A percentile compares a stretch with the other conserved stretches of the same genome.
Conservation (phyloP, 352 stramenopile species). For the Pythium chondricola region DNA sequence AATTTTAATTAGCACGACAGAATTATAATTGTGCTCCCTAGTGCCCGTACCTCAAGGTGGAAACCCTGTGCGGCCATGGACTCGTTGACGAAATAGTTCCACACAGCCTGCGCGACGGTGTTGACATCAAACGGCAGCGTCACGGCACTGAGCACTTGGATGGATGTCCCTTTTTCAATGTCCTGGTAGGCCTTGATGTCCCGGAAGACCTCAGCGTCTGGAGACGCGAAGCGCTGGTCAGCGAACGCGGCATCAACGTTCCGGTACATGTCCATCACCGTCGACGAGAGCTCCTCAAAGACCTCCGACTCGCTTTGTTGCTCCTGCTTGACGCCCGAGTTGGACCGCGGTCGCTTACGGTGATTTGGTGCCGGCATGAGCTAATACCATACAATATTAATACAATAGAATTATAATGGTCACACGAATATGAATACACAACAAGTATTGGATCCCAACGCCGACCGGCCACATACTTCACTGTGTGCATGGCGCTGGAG, state of each 20-base stretch:
- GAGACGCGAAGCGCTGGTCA: conserved; percentile 12
- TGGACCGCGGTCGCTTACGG: no score
- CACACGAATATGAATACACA: neutral
- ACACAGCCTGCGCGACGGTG: conserved; percentile 5
- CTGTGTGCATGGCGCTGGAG: no score
- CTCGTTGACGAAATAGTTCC: conserved; percentile 13
- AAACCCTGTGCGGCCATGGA: conserved; percentile 5
- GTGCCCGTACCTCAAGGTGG: conserved; percentile 3
- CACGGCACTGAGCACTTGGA: conserved; percentile 10
- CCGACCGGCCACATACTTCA: no score
- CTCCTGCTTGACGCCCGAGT: no score
- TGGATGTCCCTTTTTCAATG: neutral
- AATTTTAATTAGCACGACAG: neutral
- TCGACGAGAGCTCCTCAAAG: conserved; percentile 7
- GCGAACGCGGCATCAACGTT: conserved; percentile 6
- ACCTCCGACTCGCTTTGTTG: neutral
- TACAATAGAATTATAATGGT: no score
- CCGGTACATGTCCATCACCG: conserved; percentile 7
- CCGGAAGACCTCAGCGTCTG: conserved; percentile 15
- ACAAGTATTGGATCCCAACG: neutral
- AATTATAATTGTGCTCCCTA: neutral
- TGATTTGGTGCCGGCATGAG: no score
- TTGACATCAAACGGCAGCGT: conserved; percentile 10
- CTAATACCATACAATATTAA: no score
- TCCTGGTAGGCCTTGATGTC: conserved; percentile 8